phyloP scores from a whole-genome alignment of 495 filamentous ascomycete genomes.

The Evernia prunastri region DNA sequence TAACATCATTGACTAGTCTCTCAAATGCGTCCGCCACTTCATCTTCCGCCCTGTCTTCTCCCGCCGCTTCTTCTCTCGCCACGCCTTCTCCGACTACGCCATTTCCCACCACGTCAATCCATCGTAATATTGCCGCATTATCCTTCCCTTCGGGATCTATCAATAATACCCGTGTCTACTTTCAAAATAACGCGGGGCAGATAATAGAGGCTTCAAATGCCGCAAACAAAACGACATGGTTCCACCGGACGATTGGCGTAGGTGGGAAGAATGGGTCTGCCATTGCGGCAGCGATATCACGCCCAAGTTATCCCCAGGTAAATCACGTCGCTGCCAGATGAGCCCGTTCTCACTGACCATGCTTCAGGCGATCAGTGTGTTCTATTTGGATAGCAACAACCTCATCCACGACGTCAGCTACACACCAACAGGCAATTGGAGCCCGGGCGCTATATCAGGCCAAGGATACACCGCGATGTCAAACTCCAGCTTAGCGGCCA shows the following conservation, averaged over 20 bases:
- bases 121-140: conserved; percentile 25
- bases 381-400: conserved; percentile 26
- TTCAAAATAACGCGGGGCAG: conserved; percentile 24
- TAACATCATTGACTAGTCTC: background rate
- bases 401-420: conserved; percentile 26
- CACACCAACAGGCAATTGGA: conserved; percentile 19
- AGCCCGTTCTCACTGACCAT: conserved; percentile 3
- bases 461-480: conserved; percentile 18
- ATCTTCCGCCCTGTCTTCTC: conserved; percentile 5
- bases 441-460: conserved; percentile 17
- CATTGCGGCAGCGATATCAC: conserved; percentile 28
- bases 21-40: conserved; percentile 12
- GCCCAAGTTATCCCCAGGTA: conserved; percentile 21
- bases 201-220: conserved; percentile 27
- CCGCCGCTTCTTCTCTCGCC: no score
- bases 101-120: no score
- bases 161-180: conserved; percentile 27
- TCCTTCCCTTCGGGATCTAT: conserved; percentile 20
- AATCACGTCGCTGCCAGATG: background rate
- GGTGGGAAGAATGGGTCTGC: conserved; percentile 24
- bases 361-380: conserved; percentile 25
- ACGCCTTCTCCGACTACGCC: no score
- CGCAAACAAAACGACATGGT: conserved; percentile 18
- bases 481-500: conserved; percentile 26
- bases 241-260: conserved; percentile 14